Evolutionary conservation across 73 alveolate species (phyloP).

Genomic region (Paramecium sonneborni): DNA sequence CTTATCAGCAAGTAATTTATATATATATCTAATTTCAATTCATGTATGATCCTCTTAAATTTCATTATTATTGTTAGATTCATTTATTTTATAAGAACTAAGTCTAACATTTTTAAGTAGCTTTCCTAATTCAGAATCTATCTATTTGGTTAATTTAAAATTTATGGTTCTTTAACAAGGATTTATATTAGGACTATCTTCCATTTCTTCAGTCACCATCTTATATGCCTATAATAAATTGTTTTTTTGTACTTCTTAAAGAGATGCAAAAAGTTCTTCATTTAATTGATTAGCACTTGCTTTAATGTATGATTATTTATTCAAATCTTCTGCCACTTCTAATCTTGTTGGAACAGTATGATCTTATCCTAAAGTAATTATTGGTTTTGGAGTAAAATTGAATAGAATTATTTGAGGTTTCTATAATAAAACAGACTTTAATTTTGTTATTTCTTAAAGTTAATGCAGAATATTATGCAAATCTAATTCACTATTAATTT

Average conservation of each 20-base stretch:
- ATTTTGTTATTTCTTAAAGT: not conserved
- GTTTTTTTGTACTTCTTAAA: not conserved
- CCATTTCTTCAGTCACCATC: not conserved
- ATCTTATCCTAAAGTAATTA: not conserved
- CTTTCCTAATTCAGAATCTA: not conserved
- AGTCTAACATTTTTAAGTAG: not conserved
- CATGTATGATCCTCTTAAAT: not conserved
- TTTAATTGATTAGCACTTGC: not conserved
- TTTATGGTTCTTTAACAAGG: not conserved
- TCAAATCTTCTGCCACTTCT: not conserved
- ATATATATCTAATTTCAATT: not conserved
- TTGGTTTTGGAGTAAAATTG: constrained; percentile 2
- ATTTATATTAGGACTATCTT: not conserved
- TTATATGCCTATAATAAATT: not conserved
- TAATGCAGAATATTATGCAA: not conserved
- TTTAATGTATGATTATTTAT: not conserved
- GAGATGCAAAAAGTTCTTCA: not conserved
- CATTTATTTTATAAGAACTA: not conserved
- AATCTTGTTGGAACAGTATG: not conserved
- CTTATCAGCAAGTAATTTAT: not conserved
- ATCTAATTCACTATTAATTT: not conserved
- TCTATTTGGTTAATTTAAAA: not conserved
- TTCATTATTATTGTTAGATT: not conserved
- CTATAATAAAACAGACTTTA: not conserved
- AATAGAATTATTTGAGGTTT: not conserved